Evolutionary conservation across 768 basidiomycete genomes (phyloP).

Genomic region (Lentinus brumalis): DNA sequence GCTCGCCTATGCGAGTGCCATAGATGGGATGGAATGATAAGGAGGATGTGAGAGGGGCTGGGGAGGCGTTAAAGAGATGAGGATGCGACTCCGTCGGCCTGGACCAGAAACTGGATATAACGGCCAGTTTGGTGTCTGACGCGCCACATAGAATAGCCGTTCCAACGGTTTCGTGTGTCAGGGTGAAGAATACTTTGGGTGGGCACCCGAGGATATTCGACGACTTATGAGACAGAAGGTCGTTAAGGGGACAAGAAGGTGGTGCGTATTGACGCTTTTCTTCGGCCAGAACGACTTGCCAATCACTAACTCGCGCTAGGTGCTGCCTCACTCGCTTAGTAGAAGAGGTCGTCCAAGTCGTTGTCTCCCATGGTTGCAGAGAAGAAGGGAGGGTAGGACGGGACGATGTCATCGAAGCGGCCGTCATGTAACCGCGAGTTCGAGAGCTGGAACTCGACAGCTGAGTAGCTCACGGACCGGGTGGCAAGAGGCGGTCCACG

Average conservation of each 20-base stretch:
- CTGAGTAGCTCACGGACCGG: conserved; percentile 31
- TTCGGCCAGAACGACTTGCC: conserved; percentile 5
- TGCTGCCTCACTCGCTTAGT: conserved; percentile 3
- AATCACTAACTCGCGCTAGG: background rate
- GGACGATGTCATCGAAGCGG: conserved; percentile 22
- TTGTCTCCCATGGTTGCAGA: conserved; percentile 19
- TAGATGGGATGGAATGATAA: background rate
- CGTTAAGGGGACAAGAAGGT: conserved; percentile 11
- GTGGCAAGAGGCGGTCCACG: conserved; percentile 11
- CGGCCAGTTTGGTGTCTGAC: background rate
- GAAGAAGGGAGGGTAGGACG: conserved; percentile 23
- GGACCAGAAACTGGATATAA: background rate
- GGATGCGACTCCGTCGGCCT: background rate
- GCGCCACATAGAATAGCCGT: background rate
- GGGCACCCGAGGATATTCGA: conserved; percentile 10
- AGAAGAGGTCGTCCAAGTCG: conserved; percentile 26
- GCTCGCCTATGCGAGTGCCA: conserved; percentile 18
- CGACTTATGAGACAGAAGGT: conserved; percentile 4
- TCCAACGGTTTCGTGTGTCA: background rate
- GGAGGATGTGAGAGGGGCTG: background rate
- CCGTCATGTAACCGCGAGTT: conserved; percentile 8
- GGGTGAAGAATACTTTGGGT: background rate
- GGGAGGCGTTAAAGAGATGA: background rate
- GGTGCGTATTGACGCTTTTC: conserved; percentile 16
- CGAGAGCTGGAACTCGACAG: conserved; percentile 27